phyloP scores from a whole-genome alignment of 2,329 filamentous ascomycete species.

The Myotisia sp. region DNA sequence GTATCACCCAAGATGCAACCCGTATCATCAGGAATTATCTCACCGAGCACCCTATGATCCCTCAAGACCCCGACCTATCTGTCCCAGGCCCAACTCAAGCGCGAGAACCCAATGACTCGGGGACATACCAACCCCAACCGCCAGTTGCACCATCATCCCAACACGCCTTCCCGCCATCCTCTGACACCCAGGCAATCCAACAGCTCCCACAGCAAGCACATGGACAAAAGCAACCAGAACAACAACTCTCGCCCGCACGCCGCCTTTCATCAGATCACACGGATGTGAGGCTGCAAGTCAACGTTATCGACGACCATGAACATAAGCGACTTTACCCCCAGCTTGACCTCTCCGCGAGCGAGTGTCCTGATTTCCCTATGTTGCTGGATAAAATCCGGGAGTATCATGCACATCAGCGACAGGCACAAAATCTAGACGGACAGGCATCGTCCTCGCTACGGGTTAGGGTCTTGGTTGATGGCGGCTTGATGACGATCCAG shows the following conservation, averaged over 20 bases:
- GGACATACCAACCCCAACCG: slow-evolving; percentile 6
- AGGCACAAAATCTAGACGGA: slow-evolving; percentile 9
- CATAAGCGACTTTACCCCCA: slow-evolving; percentile 27
- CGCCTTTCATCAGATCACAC: background rate
- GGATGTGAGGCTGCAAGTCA: slow-evolving; percentile 19
- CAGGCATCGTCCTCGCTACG: slow-evolving; percentile 9
- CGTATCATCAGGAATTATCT: slow-evolving; percentile 29
- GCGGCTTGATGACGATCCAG: slow-evolving; percentile 26
- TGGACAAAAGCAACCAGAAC: background rate
- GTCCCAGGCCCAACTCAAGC: background rate
- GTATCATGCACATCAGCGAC: slow-evolving; percentile 12
- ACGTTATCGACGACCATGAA: slow-evolving; percentile 22
- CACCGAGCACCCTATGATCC: slow-evolving; percentile 1
- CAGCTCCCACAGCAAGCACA: slow-evolving; percentile 2
- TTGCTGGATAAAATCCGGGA: slow-evolving; percentile 21
- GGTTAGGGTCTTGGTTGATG: slow-evolving; percentile 29
- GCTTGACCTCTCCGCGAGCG: slow-evolving; percentile 19
- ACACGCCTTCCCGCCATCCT: slow-evolving; percentile 26
- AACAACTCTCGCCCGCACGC: slow-evolving; percentile 1
- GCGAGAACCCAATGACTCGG: slow-evolving; percentile 4
- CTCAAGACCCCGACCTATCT: no score
- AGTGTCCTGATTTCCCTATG: slow-evolving; percentile 21
- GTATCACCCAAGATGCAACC: slow-evolving; percentile 28
- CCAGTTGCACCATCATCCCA: slow-evolving; percentile 13
- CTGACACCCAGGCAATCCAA: slow-evolving; percentile 1